Base-by-base conservation (phyloP, 192 early-diverging fungal genomes). In the Coemansia asiatica region DNA sequence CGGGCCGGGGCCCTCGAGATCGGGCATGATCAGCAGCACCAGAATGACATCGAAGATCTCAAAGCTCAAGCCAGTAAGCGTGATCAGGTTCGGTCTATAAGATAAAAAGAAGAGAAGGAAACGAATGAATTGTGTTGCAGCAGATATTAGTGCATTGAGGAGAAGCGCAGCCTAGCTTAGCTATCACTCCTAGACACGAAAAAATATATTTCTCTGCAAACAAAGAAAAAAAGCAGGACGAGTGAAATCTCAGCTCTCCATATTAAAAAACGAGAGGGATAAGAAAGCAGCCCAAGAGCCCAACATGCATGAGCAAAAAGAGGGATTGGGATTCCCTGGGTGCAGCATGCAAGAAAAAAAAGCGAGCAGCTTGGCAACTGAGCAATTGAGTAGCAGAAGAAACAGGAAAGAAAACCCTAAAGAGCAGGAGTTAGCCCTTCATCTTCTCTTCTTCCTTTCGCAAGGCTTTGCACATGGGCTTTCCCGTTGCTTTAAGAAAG, bases 51-150 rank as follows among this genome's bases (percentile, higher is more conserved):
- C 91, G 38, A 87, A 57, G 6, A 92, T 69, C 68, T 92, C 87
- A 58, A 94, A 92, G 40, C 88, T 83, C 38, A 94, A 78, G 7
- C 92, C 92, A 50, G 87, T 86, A 49, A 94, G 76, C 29, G 92
- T 94, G 61, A 94, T 94, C 36, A 94, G 83, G 63, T 94, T 94
- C 49, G 92, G 92, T 0, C 79, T 81, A 81, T 28, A 71, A 25
- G 61, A 46, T 83, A 85, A 79, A 15, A 55, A 8, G 71, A 50
- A 48, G 35, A 28, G 23, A 33, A 50, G 36, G 25, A 48, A 51
- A 40, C 3, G 40, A 16, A n/a, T n/a, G n/a, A n/a, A n/a, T n/a
- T n/a, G n/a, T 18, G 5, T 16, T 44, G 3, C 9, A 16, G 40
- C 40, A 13, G 40, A 44, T 44, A 18, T 44, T 44, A 44, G 40